Base-by-base conservation (phyloP, 495 filamentous ascomycete species). In the Lasiosphaeriaceae sp. region DNA sequence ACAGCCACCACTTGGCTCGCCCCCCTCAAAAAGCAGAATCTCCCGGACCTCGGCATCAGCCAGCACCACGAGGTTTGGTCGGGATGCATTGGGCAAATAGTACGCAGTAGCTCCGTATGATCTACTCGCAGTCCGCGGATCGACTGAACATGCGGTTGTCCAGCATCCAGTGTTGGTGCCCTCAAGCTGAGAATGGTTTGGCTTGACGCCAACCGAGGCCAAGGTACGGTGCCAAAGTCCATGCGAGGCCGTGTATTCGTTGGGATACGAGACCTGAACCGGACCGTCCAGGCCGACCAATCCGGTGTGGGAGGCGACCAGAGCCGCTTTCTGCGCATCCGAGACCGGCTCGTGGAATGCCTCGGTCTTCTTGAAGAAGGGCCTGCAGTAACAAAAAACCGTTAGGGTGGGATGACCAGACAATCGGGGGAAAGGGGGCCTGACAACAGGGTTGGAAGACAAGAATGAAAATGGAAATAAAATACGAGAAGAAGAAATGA, bases 41-140 rank as follows among this genome's bases (percentile, higher is more conserved):
- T 69, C 67, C 8, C 68, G 54, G 1, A 72, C 77, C 17, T 66
- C 52, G 2, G 74, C 72, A 16, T 69, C 70, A 0, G 79, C 69
- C 3, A 80, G 52, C 0, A 83, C 60, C 1, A 61, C 26, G 1
- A 81, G 58, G 44, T 80, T 83, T 4, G 61, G 55, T 1, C 78
- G 68, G n/a, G 60, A 58, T 4, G 66, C 54, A 17, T 71, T 66
- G 11, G 63, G 71, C 54, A 35, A 57, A 56, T 64, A 76, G 67
- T 71, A 79, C 37, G 63, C 76, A 26, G 58, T 65, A 2, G 73
- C 72, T 12, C 81, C 73, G 66, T 80, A 78, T n/a, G 76, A 75
- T 24, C 81, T 68, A 2, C 77, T 66, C 22, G 67, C 65, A 3
- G 62, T 65, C 7, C 60, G 53, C 1, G 67, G 62, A 24, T 74